Evolutionary conservation across 2,329 filamentous ascomycete species (phyloP).

Genomic region (Graphiopsis chlorocephala): DNA sequence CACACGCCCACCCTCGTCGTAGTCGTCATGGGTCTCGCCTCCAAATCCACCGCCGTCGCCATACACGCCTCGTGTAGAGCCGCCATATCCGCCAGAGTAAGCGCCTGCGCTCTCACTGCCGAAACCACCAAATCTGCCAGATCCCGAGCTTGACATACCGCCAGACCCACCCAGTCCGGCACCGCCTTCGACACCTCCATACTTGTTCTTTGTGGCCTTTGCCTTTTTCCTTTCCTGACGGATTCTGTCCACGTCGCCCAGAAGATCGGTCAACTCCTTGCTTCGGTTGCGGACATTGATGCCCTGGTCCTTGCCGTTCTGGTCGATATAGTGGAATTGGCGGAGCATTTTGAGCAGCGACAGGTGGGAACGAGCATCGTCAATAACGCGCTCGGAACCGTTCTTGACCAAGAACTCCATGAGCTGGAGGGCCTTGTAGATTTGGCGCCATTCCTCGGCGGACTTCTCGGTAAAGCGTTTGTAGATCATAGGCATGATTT

Average conservation of each 20-base stretch:
- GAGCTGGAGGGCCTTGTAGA: constrained; percentile 93
- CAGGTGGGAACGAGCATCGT: constrained; percentile 92
- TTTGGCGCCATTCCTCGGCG: constrained; percentile 97
- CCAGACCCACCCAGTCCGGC: constrained; percentile 55
- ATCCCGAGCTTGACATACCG: constrained; percentile 51
- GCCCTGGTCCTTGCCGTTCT: constrained; percentile 96
- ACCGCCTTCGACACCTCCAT: constrained; percentile 88
- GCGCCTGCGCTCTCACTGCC: constrained; percentile 66
- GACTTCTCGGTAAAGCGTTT: constrained; percentile 98
- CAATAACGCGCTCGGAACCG: constrained; percentile 93
- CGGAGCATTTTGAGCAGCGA: constrained; percentile 96
- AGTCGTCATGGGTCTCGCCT: constrained; percentile 61
- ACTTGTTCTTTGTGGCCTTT: constrained; percentile 85
- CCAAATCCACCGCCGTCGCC: constrained; percentile 96
- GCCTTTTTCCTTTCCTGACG: constrained; percentile 78
- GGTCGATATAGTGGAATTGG: constrained; percentile 95
- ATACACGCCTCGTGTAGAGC: constrained; percentile 74
- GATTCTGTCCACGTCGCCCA: constrained; percentile 88
- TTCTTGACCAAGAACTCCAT: constrained; percentile 98
- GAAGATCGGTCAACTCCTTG: constrained; percentile 91
- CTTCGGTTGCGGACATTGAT: constrained; percentile 96
- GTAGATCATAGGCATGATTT: constrained; percentile 99
- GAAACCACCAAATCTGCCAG: constrained; percentile 80
- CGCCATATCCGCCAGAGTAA: constrained; percentile 52
- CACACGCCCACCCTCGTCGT: constrained; percentile 63